Percentiles rank a stretch among this genome's conserved stretches.
phyloP scores from a whole-genome alignment of 2,329 filamentous ascomycete genomes.

The Knufia petricola region DNA sequence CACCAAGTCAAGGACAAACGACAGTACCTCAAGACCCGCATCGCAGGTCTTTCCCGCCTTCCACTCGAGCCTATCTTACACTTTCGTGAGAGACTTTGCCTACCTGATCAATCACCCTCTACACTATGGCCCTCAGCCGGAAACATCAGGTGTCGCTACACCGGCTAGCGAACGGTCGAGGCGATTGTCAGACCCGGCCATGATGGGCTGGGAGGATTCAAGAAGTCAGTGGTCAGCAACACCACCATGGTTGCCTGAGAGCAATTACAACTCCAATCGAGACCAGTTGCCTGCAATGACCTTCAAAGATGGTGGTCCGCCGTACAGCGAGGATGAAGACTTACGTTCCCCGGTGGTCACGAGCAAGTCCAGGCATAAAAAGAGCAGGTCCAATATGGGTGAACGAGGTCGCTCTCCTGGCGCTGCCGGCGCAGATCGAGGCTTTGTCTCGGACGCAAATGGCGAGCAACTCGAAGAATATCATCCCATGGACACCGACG shows the following conservation, averaged over 20 bases:
- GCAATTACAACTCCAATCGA: constrained; percentile 15
- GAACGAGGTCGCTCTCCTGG: constrained; percentile 41
- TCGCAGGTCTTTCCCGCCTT: constrained; percentile 77
- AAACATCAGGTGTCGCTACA: constrained; percentile 72
- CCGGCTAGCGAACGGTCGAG: constrained; percentile 65
- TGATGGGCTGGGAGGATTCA: constrained; percentile 62
- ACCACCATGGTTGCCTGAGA: constrained; percentile 31
- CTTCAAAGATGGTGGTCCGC: constrained; percentile 70
- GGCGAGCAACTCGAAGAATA: constrained; percentile 65
- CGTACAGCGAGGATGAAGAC: constrained; percentile 93
- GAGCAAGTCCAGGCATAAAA: constrained; percentile 65
- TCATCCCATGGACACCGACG: constrained; percentile 55
- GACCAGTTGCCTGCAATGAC: constrained; percentile 69
- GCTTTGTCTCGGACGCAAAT: constrained; percentile 57
- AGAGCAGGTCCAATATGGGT: constrained; percentile 57
- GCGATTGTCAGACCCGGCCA: constrained; percentile 71
- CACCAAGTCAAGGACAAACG: constrained; percentile 48
- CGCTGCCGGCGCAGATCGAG: constrained; percentile 49
- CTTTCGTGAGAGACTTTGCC: constrained; percentile 92
- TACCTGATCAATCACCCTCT: constrained; percentile 74
- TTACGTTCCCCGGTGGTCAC: constrained; percentile 81
- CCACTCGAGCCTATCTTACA: constrained; percentile 75
- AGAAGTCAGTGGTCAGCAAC: constrained; percentile 47
- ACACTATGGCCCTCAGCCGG: constrained; percentile 84
- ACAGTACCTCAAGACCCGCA: constrained; percentile 60